Evolutionary conservation across 2,329 filamentous ascomycete genomes (phyloP).

Genomic region (Aspergillus aculeatinus): DNA sequence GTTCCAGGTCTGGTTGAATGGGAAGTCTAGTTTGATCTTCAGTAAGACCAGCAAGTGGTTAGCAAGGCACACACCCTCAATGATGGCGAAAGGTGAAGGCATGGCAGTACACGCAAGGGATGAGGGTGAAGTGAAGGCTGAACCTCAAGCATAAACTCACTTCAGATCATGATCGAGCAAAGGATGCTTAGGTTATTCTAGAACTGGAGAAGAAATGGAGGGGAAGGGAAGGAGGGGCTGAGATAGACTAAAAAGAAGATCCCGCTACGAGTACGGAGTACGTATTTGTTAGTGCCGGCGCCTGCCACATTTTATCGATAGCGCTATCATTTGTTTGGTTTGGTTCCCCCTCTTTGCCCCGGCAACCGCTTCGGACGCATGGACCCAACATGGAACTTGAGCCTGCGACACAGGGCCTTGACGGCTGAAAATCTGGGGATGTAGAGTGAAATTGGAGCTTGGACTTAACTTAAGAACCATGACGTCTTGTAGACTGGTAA

Average conservation of each 20-base stretch:
- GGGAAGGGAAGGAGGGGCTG: background rate
- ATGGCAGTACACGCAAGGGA: background rate
- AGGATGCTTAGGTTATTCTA: background rate
- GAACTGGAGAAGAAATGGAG: conserved; percentile 3
- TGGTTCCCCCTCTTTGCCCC: conserved; percentile 22
- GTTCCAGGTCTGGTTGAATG: background rate
- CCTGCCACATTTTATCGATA: conserved; percentile 25
- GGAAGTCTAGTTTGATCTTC: background rate
- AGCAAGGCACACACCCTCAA: background rate
- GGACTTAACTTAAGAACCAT: background rate
- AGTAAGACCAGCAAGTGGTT: background rate
- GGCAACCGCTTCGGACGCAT: conserved; percentile 19
- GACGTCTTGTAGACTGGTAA: background rate
- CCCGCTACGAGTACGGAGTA: background rate
- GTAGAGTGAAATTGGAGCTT: background rate
- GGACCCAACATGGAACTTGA: background rate
- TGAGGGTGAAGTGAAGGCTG: background rate
- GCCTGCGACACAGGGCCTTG: background rate
- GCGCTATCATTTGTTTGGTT: conserved; percentile 23
- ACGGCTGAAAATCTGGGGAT: background rate
- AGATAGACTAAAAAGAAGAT: conserved; percentile 8
- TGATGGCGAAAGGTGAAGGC: background rate
- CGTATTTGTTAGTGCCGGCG: conserved; percentile 10
- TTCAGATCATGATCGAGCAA: background rate
- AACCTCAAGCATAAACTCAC: background rate